Evolutionary conservation across 148 eudicot species (phyloP).

Genomic region (Fallopia convolvulus): DNA sequence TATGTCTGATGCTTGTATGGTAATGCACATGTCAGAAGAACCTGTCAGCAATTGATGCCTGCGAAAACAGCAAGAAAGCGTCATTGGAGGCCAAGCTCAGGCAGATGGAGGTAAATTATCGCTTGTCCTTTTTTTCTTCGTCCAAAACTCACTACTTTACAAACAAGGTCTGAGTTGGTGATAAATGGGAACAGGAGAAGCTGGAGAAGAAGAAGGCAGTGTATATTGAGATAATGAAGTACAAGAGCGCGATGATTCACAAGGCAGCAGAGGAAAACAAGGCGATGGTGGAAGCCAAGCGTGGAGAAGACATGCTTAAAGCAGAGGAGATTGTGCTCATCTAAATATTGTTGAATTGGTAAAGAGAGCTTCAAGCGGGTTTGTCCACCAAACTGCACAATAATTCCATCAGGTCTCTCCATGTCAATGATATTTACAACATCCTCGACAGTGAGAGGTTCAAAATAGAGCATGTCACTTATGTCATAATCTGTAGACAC

Average conservation of each 20-base stretch:
- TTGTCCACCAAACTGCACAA: constrained; percentile 97
- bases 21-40: constrained; percentile 65
- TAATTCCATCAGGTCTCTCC: constrained; percentile 94
- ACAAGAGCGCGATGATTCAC: constrained; percentile 61
- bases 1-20: no score
- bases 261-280: constrained; percentile 70
- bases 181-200: constrained; percentile 42
- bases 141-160: background rate
- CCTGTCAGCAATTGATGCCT: constrained; percentile 49
- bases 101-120: constrained; percentile 53
- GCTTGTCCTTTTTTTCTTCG: background rate
- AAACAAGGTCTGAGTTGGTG: background rate
- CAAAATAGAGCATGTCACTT: constrained; percentile 92
- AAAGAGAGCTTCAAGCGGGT: constrained; percentile 86
- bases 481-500: constrained; percentile 98
- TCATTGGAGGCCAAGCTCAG: constrained; percentile 62
- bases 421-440: constrained; percentile 89
- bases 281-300: constrained; percentile 62
- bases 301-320: constrained; percentile 60
- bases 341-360: constrained; percentile 77
- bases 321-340: constrained; percentile 67
- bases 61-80: constrained; percentile 92
- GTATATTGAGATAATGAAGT: constrained; percentile 67
- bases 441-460: constrained; percentile 95
- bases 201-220: constrained; percentile 83